These are phyloP conservation scores for Lachnellula suecica DNA, from an alignment of 2,329 filamentous ascomycete species.

Conservation along the genomic window DNA sequence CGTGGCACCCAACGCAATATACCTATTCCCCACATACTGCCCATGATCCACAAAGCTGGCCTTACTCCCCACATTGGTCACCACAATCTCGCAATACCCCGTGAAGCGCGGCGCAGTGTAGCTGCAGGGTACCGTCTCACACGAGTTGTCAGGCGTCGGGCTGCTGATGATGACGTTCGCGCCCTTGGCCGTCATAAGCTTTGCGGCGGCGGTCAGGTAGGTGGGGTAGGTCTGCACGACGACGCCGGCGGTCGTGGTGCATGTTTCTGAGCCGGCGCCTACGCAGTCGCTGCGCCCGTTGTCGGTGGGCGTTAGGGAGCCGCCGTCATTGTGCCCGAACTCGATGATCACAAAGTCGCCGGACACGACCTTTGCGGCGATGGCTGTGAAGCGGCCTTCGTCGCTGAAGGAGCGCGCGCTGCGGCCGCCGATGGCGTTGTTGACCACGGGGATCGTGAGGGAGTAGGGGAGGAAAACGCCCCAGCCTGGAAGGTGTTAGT, in stretches of 20 bases:
- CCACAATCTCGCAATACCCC: conserved; percentile 49
- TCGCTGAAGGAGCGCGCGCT: conserved; percentile 65
- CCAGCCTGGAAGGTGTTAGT: conserved; percentile 51
- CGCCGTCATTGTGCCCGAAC: conserved; percentile 70
- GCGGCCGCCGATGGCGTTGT: conserved; percentile 65
- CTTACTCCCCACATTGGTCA: conserved; percentile 33
- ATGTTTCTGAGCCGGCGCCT: conserved; percentile 45
- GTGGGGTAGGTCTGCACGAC: conserved; percentile 31
- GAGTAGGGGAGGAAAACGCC: conserved; percentile 58
- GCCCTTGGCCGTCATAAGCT: conserved; percentile 47
- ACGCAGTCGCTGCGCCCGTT: conserved; percentile 62
- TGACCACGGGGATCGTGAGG: conserved; percentile 50
- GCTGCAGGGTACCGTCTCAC: conserved; percentile 52
- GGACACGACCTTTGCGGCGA: conserved; percentile 43
- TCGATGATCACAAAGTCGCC: conserved; percentile 52
- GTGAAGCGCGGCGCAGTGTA: conserved; percentile 54
- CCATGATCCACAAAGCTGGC: conserved; percentile 59
- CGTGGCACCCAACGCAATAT: conserved; percentile 44
- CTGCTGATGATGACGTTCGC: conserved; percentile 58
- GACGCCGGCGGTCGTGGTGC: conserved; percentile 48
- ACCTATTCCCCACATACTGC: conserved; percentile 50
- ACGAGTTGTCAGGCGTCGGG: conserved; percentile 64
- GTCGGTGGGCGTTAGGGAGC: conserved; percentile 47
- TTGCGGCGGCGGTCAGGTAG: conserved; percentile 26
- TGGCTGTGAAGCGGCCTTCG: conserved; percentile 61